phyloP scores from a whole-genome alignment of 1,284 basidiomycete genomes.

The Agroathelia rolfsii region DNA sequence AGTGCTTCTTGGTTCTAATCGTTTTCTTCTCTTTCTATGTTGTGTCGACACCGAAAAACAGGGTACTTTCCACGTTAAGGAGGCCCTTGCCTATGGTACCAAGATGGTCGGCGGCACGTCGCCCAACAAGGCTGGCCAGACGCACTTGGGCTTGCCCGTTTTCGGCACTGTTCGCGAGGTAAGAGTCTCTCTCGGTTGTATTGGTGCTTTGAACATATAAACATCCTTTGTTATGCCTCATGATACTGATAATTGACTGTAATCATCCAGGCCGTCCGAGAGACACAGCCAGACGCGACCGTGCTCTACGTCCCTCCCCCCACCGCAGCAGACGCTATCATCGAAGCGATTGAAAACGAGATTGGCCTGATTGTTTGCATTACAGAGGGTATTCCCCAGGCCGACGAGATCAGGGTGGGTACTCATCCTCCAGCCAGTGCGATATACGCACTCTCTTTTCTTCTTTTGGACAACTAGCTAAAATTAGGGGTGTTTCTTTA shows the following conservation, averaged over 20 bases:
- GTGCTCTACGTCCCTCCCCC: conserved; percentile 95
- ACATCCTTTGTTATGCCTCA: too few species aligned
- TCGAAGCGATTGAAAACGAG: conserved; percentile 96
- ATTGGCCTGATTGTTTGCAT: conserved; percentile 95
- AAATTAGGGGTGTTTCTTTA: conserved; percentile 3
- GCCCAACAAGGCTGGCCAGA: conserved; percentile 95
- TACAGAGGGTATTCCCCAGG: conserved; percentile 95
- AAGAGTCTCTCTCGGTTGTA: conserved; percentile 18
- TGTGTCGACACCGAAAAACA: too few species aligned
- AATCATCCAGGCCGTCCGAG: conserved; percentile 61
- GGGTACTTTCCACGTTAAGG: conserved; percentile 96
- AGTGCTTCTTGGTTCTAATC: too few species aligned
- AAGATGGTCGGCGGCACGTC: conserved; percentile 97
- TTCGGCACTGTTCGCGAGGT: conserved; percentile 92
- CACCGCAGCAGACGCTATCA: conserved; percentile 86
- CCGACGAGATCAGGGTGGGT: conserved; percentile 83
- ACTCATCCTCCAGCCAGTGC: too few species aligned
- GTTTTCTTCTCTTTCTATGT: too few species aligned
- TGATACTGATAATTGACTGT: conserved; percentile 1
- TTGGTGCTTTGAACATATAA: too few species aligned
- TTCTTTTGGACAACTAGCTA: conserved; percentile 7
- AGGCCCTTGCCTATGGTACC: conserved; percentile 92
- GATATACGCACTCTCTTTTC: not conserved
- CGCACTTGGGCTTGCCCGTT: conserved; percentile 91
- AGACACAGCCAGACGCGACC: conserved; percentile 82